These are phyloP conservation scores for Inosperma sp. DNA, from an alignment of 768 basidiomycete genomes.

Conservation along the genomic window DNA sequence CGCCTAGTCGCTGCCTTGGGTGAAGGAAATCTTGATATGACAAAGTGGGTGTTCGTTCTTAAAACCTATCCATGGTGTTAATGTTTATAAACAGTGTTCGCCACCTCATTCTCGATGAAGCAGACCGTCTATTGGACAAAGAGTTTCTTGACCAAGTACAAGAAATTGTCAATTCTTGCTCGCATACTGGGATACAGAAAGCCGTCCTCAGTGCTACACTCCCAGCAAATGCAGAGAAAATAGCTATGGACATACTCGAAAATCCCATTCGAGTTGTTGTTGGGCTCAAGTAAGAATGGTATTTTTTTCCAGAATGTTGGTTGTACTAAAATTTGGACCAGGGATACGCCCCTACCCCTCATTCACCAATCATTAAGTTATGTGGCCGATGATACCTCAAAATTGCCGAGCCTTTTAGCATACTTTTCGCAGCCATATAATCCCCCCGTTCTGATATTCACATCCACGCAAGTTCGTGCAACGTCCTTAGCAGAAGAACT, in stretches of 20 bases:
- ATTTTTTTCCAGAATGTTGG: neutral
- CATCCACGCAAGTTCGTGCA: conserved; percentile 83
- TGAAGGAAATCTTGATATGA: conserved; percentile 56
- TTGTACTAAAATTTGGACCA: conserved; percentile 27
- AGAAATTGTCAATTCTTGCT: conserved; percentile 80
- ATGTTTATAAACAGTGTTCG: conserved; percentile 55
- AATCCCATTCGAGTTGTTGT: conserved; percentile 94
- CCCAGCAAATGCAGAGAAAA: conserved; percentile 80
- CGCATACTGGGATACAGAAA: conserved; percentile 66
- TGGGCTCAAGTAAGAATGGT: conserved; percentile 76
- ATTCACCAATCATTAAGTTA: conserved; percentile 87
- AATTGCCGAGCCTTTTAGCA: conserved; percentile 80
- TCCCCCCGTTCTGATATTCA: conserved; percentile 89
- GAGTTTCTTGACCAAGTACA: conserved; percentile 88
- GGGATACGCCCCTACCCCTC: conserved; percentile 91
- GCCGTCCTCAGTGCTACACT: conserved; percentile 94
- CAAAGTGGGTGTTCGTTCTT: conserved; percentile 52
- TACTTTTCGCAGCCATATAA: conserved; percentile 80
- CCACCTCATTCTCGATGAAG: conserved; percentile 85
- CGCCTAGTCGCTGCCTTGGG: conserved; percentile 80
- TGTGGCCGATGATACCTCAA: conserved; percentile 91
- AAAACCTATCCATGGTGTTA: neutral
- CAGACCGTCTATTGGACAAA: conserved; percentile 82
- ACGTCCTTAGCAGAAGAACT: conserved; percentile 78
- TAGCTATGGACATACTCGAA: conserved; percentile 78